Conservation (phyloP, 2,329 filamentous ascomycete genomes). For the Botrytis fragariae region DNA sequence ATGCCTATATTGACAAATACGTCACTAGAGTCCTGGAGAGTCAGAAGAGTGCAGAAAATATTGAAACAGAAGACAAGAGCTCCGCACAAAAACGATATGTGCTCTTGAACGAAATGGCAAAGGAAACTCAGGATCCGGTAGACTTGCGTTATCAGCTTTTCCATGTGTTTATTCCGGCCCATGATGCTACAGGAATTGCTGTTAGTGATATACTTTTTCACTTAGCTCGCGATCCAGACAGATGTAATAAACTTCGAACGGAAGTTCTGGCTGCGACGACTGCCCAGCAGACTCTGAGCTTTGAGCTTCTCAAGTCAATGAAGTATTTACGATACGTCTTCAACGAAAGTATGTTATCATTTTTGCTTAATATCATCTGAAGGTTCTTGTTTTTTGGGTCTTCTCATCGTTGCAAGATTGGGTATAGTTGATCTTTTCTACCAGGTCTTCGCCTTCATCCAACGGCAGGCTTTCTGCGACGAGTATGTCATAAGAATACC, state of each 20-base stretch:
- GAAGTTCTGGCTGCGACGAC: background rate
- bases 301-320: slow-evolving; percentile 3
- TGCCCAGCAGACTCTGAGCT: background rate
- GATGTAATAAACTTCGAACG: background rate
- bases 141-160: slow-evolving; percentile 11
- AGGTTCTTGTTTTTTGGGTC: too few species aligned
- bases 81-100: background rate
- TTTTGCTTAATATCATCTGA: too few species aligned
- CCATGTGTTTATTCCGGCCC: background rate
- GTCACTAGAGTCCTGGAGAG: background rate
- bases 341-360: background rate
- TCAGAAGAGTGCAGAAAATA: background rate
- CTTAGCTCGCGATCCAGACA: background rate
- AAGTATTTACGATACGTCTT: background rate
- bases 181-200: background rate
- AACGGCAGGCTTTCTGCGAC: background rate
- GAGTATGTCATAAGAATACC: background rate
- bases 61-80: background rate
- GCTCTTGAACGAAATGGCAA: slow-evolving; percentile 13
- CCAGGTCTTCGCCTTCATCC: background rate
- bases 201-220: slow-evolving; percentile 10
- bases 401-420: too few species aligned
- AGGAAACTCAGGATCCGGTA: slow-evolving; percentile 4
- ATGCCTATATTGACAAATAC: background rate
- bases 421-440: too few species aligned